Percentiles rank a stretch among this genome's conserved stretches.
Evolutionary conservation across 169 alveolate genomes (phyloP).

Genomic region (Babesia gibsoni): DNA sequence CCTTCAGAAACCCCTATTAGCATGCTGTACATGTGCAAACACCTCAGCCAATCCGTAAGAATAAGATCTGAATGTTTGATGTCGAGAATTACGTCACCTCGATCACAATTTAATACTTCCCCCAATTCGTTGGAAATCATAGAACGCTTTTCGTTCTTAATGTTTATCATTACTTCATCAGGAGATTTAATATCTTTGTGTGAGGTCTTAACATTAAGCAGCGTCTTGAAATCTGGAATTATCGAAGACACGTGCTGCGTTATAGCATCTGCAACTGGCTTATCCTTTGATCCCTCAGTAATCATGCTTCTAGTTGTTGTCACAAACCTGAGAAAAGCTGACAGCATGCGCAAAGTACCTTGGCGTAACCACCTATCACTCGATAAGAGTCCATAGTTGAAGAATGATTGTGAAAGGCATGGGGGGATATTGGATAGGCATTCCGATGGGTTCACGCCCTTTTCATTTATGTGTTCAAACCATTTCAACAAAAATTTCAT

Average conservation of each 20-base stretch:
- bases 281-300: background rate
- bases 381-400: slow-evolving; percentile 30
- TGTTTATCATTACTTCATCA: slow-evolving; percentile 3
- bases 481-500: slow-evolving; percentile 1
- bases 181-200: background rate
- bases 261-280: background rate
- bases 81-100: background rate
- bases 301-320: background rate
- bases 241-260: background rate
- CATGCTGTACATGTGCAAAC: slow-evolving; percentile 10
- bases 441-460: background rate
- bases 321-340: background rate
- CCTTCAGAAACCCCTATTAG: slow-evolving; percentile 16
- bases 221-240: slow-evolving; percentile 30
- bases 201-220: slow-evolving; percentile 7
- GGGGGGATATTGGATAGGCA: slow-evolving; percentile 8
- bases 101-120: background rate
- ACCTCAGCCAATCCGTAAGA: slow-evolving; percentile 20
- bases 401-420: background rate
- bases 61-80: background rate
- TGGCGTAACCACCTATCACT: background rate
- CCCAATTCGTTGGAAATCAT: slow-evolving; percentile 29
- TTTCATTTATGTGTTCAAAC: background rate
- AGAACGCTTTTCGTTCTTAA: slow-evolving; percentile 7
- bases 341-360: slow-evolving; percentile 26